Base-by-base conservation (phyloP, 345 rosid genomes). In the Arabidopsis suecica region DNA sequence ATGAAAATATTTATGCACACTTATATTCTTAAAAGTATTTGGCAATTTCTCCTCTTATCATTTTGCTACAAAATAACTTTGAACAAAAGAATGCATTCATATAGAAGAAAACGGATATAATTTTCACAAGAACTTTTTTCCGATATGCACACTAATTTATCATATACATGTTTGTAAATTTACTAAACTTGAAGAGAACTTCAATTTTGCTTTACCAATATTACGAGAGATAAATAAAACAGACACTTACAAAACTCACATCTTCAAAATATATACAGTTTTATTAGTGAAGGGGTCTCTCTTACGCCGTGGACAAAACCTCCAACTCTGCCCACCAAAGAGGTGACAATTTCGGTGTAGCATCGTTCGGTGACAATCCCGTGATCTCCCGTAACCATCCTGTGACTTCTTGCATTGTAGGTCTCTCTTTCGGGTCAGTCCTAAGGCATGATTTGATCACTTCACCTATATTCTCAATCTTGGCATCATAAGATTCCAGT, bases 281-380 rank as follows among this genome's bases (percentile, higher is more conserved):
- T 65, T 45, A 4, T 13, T 56, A 13, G 65, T 63, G 61, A 62
- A 55, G 3, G n/a, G 4, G 9, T 33, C 37, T 66, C 67, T 74
- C 61, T 74, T 36, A 70, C 7, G 25, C 88, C 1, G 85, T 54
- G 1, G 97, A 88, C 81, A 88, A 54, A 74, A 95, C 86, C 85
- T 95, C 97, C 41, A 90, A 84, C 55, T 95, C 97, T 30, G 97
- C 99, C 99, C 99, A 95, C 99, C 99, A 92, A 64, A 95, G 93
- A 71, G 97, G 97, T 37, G 97, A 90, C 20, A 89, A 36, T 80
- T 88, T 89, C 0, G 99, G 97, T 2, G 22, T 78, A 30, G 97
- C 93, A 54, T 79, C 86, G 48, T 76, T 92, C 0, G 86, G 86
- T 22, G 79, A 61, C 58, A 95, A 70, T 45, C 83, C 82, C 0